A percentile compares a stretch with the other conserved stretches of the same genome.
Conservation (phyloP, 2,329 filamentous ascomycete species). For the Neofusicoccum sp. region DNA sequence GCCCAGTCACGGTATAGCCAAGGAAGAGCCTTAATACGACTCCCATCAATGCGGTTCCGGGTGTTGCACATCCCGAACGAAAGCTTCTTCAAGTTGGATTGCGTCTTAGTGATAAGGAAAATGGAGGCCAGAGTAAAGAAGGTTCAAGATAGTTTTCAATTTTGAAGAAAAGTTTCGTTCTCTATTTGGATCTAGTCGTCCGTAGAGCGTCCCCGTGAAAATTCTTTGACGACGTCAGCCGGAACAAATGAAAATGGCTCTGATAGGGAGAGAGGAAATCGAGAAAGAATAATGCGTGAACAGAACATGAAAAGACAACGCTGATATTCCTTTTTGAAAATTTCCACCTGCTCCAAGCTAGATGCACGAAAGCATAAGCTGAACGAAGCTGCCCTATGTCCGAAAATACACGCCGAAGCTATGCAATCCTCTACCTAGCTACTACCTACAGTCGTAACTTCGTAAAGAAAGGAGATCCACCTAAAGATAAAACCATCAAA, state of each 20-base stretch:
- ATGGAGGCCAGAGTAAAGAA: neutral
- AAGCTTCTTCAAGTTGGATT: neutral
- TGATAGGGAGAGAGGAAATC: neutral
- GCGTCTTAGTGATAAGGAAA: neutral
- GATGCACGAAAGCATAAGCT: neutral
- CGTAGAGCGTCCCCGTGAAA: neutral
- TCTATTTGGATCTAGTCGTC: neutral
- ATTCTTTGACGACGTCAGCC: neutral
- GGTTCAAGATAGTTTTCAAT: neutral
- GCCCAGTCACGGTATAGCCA: conserved; percentile 8
- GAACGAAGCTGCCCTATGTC: neutral
- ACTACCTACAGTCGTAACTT: conserved; percentile 14
- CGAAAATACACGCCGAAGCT: conserved; percentile 10
- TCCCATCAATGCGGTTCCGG: conserved; percentile 10
- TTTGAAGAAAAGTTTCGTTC: neutral
- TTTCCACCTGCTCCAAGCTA: neutral
- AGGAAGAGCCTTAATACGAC: neutral
- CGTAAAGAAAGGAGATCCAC: conserved; percentile 9
- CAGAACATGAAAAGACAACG: conserved; percentile 1
- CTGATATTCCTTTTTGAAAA: conserved; percentile 6
- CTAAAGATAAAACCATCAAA: neutral
- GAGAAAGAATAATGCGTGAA: neutral
- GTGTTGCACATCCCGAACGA: neutral
- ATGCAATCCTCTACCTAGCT: conserved; percentile 17
- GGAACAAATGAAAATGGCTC: neutral